Evolutionary conservation across 2,329 filamentous ascomycete species (phyloP).

Genomic region (Fusarium tanahbumbuense): DNA sequence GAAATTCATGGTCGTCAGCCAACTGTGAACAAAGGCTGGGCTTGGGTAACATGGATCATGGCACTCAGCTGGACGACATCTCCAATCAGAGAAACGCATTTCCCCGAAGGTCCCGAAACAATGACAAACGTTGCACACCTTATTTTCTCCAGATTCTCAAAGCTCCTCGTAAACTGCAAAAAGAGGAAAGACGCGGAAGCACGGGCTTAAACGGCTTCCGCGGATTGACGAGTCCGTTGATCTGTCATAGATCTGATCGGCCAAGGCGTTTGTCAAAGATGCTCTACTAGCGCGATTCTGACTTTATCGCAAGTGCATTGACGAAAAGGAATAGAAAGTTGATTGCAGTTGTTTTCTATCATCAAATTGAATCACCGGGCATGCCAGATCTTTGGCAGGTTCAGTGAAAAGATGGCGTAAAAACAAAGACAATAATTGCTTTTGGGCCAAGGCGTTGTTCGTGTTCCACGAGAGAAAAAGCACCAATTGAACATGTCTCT

Average conservation of each 20-base stretch:
- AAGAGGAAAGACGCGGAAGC: not conserved
- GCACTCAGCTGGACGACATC: not conserved
- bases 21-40: not conserved
- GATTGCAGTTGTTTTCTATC: not conserved
- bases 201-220: not conserved
- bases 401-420: not conserved
- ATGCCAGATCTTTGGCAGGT: not conserved
- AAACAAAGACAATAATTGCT: not conserved
- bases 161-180: not conserved
- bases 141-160: not conserved
- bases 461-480: not conserved
- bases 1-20: not conserved
- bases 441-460: not conserved
- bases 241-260: not conserved
- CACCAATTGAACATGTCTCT: not conserved
- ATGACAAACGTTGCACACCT: not conserved
- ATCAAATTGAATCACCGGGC: not conserved
- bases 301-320: not conserved
- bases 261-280: not conserved
- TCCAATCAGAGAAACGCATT: not conserved
- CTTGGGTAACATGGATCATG: constrained; percentile 2
- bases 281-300: not conserved
- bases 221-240: not conserved
- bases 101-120: not conserved
- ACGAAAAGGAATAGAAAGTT: not conserved